Base-by-base conservation (phyloP, 169 alveolate genomes). In the Plasmodium berghei region DNA sequence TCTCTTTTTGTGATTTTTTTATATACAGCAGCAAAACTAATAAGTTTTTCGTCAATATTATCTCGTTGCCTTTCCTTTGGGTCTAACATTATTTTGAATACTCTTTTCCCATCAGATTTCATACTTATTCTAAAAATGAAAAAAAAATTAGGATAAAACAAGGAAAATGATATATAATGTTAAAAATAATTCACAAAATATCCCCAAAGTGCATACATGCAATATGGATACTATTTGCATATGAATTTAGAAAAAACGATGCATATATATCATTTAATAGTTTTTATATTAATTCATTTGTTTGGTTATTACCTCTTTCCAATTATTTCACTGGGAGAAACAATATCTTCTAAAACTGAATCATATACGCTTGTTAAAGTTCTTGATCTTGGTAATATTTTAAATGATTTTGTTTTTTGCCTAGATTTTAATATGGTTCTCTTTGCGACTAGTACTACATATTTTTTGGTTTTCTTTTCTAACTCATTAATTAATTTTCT, bases 331-430 rank as follows among this genome's bases (percentile, higher is more conserved):
- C 98, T 93, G 72, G 99, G 99, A 46, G 97, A 97, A 71, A 97
- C 97, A 87, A 98, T 93, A 93, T 98, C 99, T 91, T 98, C 99
- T 61, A 98, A 94, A 73, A 97, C 92, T 67, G 98, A 97, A 64
- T 97, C 99, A 93, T 98, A 99, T 59, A 98, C 99, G 22, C 97
- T 92, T 16, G 99, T 98, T 59, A 98, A 94, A 20, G 99, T 97
- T 90, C 99, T 96, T 89, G 97, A 95, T 71, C 98, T 95, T 26
- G 99, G 99, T 83, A 99, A 96, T 18, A 95, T 96, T 90, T 96
- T 96, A 74, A 96, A 95, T 24, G 96, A 95, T 87, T 95, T 96
- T 77, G 94, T 92, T 55, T 93, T 94, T 89, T 80, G 93, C 91
- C 95, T 95, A 85, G 96, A 95, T 40, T 98, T 96, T 59, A 97